Percentiles rank a stretch among this genome's conserved stretches.
Conservation (phyloP, 2,329 filamentous ascomycete genomes). For the Colletotrichum paranaense region DNA sequence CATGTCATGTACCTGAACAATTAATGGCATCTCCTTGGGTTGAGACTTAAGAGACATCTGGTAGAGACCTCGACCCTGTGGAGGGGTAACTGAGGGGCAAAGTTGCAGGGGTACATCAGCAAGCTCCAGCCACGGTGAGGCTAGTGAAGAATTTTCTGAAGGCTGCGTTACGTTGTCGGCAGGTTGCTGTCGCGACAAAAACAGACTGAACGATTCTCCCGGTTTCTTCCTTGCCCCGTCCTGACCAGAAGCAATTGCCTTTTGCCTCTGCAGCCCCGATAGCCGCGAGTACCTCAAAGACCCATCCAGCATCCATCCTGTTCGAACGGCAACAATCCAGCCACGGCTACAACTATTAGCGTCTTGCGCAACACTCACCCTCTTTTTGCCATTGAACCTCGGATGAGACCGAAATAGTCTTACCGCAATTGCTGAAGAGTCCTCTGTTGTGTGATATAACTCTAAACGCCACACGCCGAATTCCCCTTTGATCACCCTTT, state of each 20-base stretch:
- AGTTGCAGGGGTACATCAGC: slow-evolving; percentile 19
- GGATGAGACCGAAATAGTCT: slow-evolving; percentile 20
- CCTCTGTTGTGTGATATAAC: slow-evolving; percentile 17
- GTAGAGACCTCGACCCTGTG: not conserved
- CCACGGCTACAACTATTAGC: slow-evolving; percentile 13
- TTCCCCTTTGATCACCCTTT: not conserved
- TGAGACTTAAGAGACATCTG: not conserved
- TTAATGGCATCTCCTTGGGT: not conserved
- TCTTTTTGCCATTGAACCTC: slow-evolving; percentile 26
- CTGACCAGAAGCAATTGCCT: not conserved
- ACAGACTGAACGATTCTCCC: slow-evolving; percentile 30
- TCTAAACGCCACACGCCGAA: slow-evolving; percentile 6
- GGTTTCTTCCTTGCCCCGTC: slow-evolving; percentile 29
- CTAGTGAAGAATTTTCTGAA: slow-evolving; percentile 22
- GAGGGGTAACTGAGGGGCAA: slow-evolving; percentile 36
- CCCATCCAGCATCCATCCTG: slow-evolving; percentile 1
- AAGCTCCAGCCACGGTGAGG: slow-evolving; percentile 30
- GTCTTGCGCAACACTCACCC: slow-evolving; percentile 14
- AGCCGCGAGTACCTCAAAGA: slow-evolving; percentile 14
- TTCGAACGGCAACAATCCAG: slow-evolving; percentile 4
- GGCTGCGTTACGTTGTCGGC: not conserved
- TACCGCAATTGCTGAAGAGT: slow-evolving; percentile 9
- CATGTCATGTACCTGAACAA: not conserved
- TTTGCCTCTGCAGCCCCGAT: slow-evolving; percentile 6
- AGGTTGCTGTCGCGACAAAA: slow-evolving; percentile 28